These are phyloP conservation scores for Anisogramma anomala DNA, from an alignment of 2,329 filamentous ascomycete genomes.

Conservation along the genomic window DNA sequence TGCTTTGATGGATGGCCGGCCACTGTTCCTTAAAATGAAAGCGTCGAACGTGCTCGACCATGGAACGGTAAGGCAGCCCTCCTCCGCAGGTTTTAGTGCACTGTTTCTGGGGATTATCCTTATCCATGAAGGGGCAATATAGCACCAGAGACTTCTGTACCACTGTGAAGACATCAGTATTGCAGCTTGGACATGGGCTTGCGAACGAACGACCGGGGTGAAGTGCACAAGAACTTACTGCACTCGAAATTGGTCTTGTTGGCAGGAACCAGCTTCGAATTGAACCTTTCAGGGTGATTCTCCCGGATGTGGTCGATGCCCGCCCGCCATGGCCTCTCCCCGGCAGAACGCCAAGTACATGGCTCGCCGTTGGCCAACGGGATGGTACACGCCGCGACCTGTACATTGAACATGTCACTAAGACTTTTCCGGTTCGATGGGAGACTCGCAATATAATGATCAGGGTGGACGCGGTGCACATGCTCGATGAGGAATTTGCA, in stretches of 20 bases:
- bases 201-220: too few species aligned
- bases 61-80: slow-evolving; percentile 61
- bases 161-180: not conserved
- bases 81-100: slow-evolving; percentile 11
- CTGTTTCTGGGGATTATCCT: not conserved
- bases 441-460: slow-evolving; percentile 95
- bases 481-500: slow-evolving; percentile 99
- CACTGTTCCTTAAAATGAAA: slow-evolving; percentile 98
- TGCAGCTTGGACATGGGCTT: too few species aligned
- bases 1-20: slow-evolving; percentile 28
- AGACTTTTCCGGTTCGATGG: slow-evolving; percentile 98
- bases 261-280: slow-evolving; percentile 79
- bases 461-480: slow-evolving; percentile 90
- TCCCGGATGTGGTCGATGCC: slow-evolving; percentile 78
- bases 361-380: not conserved
- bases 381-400: slow-evolving; percentile 1
- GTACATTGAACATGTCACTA: slow-evolving; percentile 77
- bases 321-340: not conserved
- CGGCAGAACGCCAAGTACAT: not conserved
- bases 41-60: slow-evolving; percentile 98
- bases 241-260: slow-evolving; percentile 95
- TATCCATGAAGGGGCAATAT: slow-evolving; percentile 4
- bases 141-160: not conserved
- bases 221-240: slow-evolving; percentile 27
- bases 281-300: slow-evolving; percentile 93